Base-by-base conservation (phyloP, 768 basidiomycete genomes). In the Boletus speciosus region DNA sequence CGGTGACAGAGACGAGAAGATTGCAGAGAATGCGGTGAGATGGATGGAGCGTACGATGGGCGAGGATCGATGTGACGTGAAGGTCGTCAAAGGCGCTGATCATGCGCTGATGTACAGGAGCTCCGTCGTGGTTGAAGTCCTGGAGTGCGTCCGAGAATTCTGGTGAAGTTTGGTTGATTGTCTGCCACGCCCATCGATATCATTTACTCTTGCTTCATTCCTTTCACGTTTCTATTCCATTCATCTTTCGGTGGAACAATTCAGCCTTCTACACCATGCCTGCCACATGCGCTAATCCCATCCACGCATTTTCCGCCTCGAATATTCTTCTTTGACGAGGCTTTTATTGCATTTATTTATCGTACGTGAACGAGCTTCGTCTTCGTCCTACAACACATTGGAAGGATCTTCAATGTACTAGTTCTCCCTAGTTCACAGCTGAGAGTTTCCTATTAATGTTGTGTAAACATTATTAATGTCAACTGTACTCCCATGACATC, bases 31-130 rank as follows among this genome's bases (percentile, higher is more conserved):
- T 61, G 90, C 92, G 42, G 86, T 98, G 38, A 74, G 88, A 61
- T 96, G 93, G 92, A 90, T 94, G 89, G 90, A 94, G 70, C 82
- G 81, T 57, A 83, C 81, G 35, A 90, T 94, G 88, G 81, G 84
- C 19, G 78, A 80, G 41, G 84, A 85, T 38, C 75, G 78, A 52
- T 96, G 93, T 67, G 75, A 78, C 41, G 84, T 99, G 36, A 82
- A 85, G 63, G 85, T 97, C 39, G 84, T 95, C 49, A 84, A 82
- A 62, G 90, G 90, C 36, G 95, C 91, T 19, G 93, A 93, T 61
- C 96, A 99, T 70, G 86, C 85, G 47, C 76, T 99, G 50, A 93
- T 99, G 91, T 97, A 93, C 72, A 87, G 86, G 67, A 89, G 88
- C 67, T 79, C 81, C 52, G 89, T 93, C 32, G 89, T 94, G 49